Conservation (phyloP, 495 filamentous ascomycete species). For the Chaetomidium leptoderma region DNA sequence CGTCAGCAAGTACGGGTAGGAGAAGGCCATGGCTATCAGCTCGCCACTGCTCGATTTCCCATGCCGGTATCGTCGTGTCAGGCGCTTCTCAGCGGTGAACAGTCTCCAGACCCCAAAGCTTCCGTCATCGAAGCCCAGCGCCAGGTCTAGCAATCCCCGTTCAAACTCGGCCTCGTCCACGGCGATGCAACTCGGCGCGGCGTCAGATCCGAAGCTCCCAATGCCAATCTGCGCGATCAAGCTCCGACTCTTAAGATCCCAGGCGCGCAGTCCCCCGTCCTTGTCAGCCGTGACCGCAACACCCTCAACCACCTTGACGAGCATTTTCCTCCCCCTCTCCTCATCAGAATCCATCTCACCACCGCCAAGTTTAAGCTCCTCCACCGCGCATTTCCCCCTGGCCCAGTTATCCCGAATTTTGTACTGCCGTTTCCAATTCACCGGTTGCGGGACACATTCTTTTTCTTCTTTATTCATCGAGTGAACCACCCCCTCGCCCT, state of each 20-base stretch:
- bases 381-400: conserved; percentile 72
- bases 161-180: conserved; percentile 48
- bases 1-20: conserved; percentile 71
- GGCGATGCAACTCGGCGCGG: conserved; percentile 63
- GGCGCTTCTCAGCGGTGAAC: conserved; percentile 35
- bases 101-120: conserved; percentile 67
- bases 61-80: conserved; percentile 53
- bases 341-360: conserved; percentile 20
- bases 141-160: conserved; percentile 46
- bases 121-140: conserved; percentile 74
- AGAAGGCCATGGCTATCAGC: conserved; percentile 71
- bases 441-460: background rate
- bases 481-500: background rate
- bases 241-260: conserved; percentile 61
- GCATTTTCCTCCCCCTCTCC: conserved; percentile 33
- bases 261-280: conserved; percentile 65
- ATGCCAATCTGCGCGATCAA: conserved; percentile 48
- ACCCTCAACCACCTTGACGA: conserved; percentile 69
- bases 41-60: conserved; percentile 54
- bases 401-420: conserved; percentile 91
- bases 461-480: background rate
- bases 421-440: conserved; percentile 83
- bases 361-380: conserved; percentile 62
- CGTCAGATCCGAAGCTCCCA: conserved; percentile 22
- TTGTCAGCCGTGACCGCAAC: conserved; percentile 75